These are phyloP conservation scores for Meyerozyma athensensis DNA, from an alignment of 1,139 yeast species.

Conservation along the genomic window DNA sequence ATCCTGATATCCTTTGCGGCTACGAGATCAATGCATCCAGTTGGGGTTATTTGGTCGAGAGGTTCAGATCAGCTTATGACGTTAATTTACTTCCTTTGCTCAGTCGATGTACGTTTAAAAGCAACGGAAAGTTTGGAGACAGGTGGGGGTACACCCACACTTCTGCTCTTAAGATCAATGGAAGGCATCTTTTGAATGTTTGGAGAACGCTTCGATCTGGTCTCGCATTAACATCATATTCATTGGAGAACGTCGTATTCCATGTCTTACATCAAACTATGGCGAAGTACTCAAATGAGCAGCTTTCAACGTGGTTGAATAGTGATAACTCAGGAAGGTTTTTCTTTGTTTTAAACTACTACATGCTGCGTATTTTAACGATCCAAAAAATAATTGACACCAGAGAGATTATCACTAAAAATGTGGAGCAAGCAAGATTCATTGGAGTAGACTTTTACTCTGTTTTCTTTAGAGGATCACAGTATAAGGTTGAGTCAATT, in stretches of 20 bases:
- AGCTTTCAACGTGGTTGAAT: slow-evolving; percentile 49
- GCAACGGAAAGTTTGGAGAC: slow-evolving; percentile 57
- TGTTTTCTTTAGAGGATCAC: slow-evolving; percentile 86
- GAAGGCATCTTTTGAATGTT: slow-evolving; percentile 76
- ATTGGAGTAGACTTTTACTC: slow-evolving; percentile 90
- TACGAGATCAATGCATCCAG: slow-evolving; percentile 76
- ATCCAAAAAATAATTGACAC: slow-evolving; percentile 47
- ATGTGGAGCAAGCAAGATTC: slow-evolving; percentile 78
- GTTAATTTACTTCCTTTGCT: slow-evolving; percentile 45
- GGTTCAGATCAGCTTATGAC: slow-evolving; percentile 46
- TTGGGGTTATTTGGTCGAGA: slow-evolving; percentile 84
- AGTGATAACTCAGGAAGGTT: slow-evolving; percentile 22
- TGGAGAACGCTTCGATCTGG: slow-evolving; percentile 76
- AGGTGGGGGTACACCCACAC: slow-evolving; percentile 84
- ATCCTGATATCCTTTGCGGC: slow-evolving; percentile 87
- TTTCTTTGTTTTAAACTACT: slow-evolving; percentile 46
- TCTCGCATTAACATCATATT: slow-evolving; percentile 58
- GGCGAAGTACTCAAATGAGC: slow-evolving; percentile 55
- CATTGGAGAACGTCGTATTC: slow-evolving; percentile 71
- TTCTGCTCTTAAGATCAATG: slow-evolving; percentile 61
- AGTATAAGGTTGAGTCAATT: slow-evolving; percentile 86
- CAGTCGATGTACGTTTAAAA: slow-evolving; percentile 44
- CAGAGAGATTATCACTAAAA: slow-evolving; percentile 65
- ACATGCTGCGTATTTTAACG: slow-evolving; percentile 42
- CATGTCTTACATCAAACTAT: slow-evolving; percentile 62